Base-by-base conservation (phyloP, 2,329 filamentous ascomycete genomes). In the Reticulascus tulasneorum region DNA sequence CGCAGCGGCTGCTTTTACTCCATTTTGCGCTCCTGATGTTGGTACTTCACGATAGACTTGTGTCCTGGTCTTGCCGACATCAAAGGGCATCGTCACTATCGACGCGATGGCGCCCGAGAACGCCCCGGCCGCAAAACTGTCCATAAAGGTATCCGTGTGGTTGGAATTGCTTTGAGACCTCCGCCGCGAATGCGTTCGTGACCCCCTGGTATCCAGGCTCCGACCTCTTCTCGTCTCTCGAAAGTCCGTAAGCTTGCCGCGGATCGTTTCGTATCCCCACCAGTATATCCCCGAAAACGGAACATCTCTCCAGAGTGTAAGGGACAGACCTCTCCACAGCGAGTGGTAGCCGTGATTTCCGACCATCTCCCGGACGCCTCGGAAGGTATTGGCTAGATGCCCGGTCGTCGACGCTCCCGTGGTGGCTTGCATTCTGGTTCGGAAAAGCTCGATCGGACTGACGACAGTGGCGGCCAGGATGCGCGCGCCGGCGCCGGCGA, bases 271-370 rank as follows among this genome's bases (percentile, higher is more conserved):
- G 58, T 98, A 98, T 10, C 93, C 91, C 81, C 86, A 94, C 93
- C 93, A 98, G 67, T 98, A 98, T 28, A 98, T 76, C 4, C 86
- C 93, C 1, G 91, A 97, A 54, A 98, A 98, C 1, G 93, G 93
- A 1, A 97, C 93, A 55, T 98, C 93, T 46, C 93, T 77, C 93
- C 93, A 98, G 39, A 98, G 75, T 0, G 91, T 97, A 50, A 98
- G 67, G 0, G 84, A 89, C 37, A 98, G 65, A 0, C 93, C 93
- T 38, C 91, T 76, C 93, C 93, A 98, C 0, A 98, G 67, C 3
- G 89, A 87, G 2, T 74, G 73, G 48, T 93, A 88, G 4, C 93
- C 93, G 44, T 86, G 75, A 0, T 67, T 64, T 9, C 73, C 71
- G 2, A 95, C 86, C 87, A 96, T 93, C 21, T 84, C 79, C 47